Evolutionary conservation across 2,329 filamentous ascomycete species (phyloP).

Genomic region (Ophiocordyceps camponoti-saundersi): DNA sequence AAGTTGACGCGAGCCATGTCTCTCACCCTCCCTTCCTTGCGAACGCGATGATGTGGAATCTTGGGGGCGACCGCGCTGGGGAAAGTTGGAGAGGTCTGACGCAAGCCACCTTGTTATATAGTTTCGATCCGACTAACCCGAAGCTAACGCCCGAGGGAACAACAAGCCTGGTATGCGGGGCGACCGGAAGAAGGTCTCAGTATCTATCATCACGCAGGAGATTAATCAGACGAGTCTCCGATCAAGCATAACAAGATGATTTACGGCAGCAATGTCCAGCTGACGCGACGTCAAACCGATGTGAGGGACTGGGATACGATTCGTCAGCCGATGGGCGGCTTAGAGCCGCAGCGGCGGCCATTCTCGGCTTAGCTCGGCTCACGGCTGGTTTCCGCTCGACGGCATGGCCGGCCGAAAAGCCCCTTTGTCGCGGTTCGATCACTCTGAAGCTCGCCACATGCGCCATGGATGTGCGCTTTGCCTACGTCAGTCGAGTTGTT

Average conservation of each 20-base stretch:
- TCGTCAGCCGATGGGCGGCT: neutral
- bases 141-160: neutral
- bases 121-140: neutral
- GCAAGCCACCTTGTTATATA: neutral
- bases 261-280: too few species aligned
- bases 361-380: slow-evolving; percentile 23
- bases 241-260: too few species aligned
- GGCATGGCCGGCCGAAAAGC: slow-evolving; percentile 4
- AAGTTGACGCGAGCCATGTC: slow-evolving; percentile 32
- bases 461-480: neutral
- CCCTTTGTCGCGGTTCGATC: neutral
- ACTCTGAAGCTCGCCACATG: neutral
- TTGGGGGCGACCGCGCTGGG: neutral
- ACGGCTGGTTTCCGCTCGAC: slow-evolving; percentile 11
- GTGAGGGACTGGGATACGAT: too few species aligned
- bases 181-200: neutral
- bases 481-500: neutral
- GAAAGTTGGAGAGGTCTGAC: neutral
- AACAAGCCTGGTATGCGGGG: neutral
- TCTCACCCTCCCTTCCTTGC: neutral
- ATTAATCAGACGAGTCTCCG: neutral
- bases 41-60: too few species aligned
- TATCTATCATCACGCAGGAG: too few species aligned
- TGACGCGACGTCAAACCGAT: too few species aligned
- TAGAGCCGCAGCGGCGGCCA: slow-evolving; percentile 13